These are phyloP conservation scores for Claviceps arundinis DNA, from an alignment of 2,329 filamentous ascomycete genomes.

Conservation along the genomic window DNA sequence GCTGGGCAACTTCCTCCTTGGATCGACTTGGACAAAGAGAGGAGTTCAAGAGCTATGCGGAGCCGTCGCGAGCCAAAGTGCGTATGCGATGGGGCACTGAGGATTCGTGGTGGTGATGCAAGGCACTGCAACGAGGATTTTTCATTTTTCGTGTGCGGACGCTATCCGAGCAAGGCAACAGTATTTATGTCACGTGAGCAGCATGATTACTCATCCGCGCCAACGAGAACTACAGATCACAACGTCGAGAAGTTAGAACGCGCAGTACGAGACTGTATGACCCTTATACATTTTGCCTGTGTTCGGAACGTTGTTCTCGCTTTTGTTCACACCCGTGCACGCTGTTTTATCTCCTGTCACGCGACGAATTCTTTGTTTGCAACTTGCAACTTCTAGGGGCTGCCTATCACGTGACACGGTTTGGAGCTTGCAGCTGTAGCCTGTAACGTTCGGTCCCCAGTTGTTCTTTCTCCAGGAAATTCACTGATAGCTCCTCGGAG, in stretches of 20 bases:
- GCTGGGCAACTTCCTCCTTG: slow-evolving; percentile 39
- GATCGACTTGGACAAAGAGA: slow-evolving; percentile 22
- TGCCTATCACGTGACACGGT: too few relatives aligned
- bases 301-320: too few relatives aligned
- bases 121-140: slow-evolving; percentile 23
- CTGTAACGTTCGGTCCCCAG: too few relatives aligned
- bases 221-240: not conserved
- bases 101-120: slow-evolving; percentile 26
- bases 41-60: slow-evolving; percentile 23
- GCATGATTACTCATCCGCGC: slow-evolving; percentile 15
- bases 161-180: slow-evolving; percentile 22
- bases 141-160: slow-evolving; percentile 34
- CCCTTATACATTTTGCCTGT: too few relatives aligned
- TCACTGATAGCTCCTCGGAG: not conserved
- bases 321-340: too few relatives aligned
- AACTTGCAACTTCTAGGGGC: too few relatives aligned
- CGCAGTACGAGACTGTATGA: too few relatives aligned
- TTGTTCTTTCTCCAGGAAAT: too few relatives aligned
- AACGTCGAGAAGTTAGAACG: too few relatives aligned
- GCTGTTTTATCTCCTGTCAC: too few relatives aligned
- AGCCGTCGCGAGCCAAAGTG: slow-evolving; percentile 26
- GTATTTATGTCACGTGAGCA: slow-evolving; percentile 20
- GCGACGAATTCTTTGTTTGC: too few relatives aligned
- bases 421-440: too few relatives aligned
- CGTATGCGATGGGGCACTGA: slow-evolving; percentile 22